Conservation (phyloP, 2,329 filamentous ascomycete species). For the Trichoderma sp. region DNA sequence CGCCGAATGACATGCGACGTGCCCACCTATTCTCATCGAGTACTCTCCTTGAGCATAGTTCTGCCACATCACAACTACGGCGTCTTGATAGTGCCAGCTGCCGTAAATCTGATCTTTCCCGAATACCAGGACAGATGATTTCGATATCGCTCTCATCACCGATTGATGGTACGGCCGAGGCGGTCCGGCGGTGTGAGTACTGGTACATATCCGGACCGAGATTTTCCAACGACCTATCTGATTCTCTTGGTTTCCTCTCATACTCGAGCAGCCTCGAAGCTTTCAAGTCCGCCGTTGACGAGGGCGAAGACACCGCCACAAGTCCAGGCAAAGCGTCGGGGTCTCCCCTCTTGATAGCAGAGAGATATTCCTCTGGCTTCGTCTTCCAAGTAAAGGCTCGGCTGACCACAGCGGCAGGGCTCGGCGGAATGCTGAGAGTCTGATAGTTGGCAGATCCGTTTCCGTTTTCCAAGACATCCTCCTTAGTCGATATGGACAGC, state of each 20-base stretch:
- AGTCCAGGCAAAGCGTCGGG: constrained; percentile 29
- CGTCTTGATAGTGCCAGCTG: constrained; percentile 59
- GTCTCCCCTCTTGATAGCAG: constrained; percentile 40
- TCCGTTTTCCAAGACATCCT: constrained; percentile 47
- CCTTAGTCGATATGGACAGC: constrained; percentile 48
- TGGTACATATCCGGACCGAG: constrained; percentile 44
- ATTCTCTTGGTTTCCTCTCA: constrained; percentile 24
- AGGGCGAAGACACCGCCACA: constrained; percentile 28
- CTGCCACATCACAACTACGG: constrained; percentile 51
- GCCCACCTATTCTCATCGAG: constrained; percentile 64
- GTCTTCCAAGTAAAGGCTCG: constrained; percentile 63
- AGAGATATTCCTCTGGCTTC: constrained; percentile 59
- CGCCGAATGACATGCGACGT: constrained; percentile 71
- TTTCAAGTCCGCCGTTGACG: constrained; percentile 30
- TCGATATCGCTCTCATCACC: constrained; percentile 47
- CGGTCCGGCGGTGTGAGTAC: constrained; percentile 43
- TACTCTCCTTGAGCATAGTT: constrained; percentile 30
- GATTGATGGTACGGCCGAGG: constrained; percentile 58
- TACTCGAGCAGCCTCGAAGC: constrained; percentile 28
- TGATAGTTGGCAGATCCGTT: constrained; percentile 19
- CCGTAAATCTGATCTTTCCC: constrained; percentile 38
- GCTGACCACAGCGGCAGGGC: constrained; percentile 40
- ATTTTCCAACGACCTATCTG: constrained; percentile 29
- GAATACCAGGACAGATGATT: not conserved
- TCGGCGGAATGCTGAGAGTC: constrained; percentile 32